These are phyloP conservation scores for Ceratobasidium sp. DNA, from an alignment of 1,284 basidiomycete species.

Conservation along the genomic window DNA sequence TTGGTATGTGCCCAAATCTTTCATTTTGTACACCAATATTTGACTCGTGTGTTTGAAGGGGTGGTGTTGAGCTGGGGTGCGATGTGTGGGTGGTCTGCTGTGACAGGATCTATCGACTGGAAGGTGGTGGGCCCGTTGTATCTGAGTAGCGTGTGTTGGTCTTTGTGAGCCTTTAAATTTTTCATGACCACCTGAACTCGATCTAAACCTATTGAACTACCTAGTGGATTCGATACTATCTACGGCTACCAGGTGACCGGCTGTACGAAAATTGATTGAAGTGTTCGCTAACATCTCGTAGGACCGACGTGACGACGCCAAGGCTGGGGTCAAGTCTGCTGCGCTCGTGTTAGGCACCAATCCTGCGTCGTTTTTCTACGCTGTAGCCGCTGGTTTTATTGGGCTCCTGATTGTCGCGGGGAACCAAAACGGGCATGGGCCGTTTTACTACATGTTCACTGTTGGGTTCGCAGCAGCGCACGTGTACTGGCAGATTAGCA, in stretches of 20 bases:
- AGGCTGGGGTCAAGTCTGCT: constrained; percentile 64
- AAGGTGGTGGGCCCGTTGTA: constrained; percentile 48
- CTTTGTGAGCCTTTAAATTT: constrained; percentile 57
- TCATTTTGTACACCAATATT: neutral
- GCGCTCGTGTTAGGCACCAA: constrained; percentile 63
- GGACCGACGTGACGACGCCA: constrained; percentile 61
- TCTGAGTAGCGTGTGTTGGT: constrained; percentile 45
- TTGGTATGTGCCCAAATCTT: constrained; percentile 44
- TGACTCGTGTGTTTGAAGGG: neutral
- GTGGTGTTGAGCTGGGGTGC: constrained; percentile 57
- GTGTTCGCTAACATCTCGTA: neutral
- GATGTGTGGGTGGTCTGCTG: constrained; percentile 56
- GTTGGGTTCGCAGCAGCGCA: constrained; percentile 60
- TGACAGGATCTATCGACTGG: constrained; percentile 54
- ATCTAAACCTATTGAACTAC: constrained; percentile 54
- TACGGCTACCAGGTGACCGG: constrained; percentile 59
- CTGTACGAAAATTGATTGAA: neutral
- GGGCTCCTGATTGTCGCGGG: constrained; percentile 59
- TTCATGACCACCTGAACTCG: constrained; percentile 30
- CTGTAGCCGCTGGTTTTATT: constrained; percentile 61
- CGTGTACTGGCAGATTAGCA: constrained; percentile 65
- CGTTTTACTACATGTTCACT: constrained; percentile 61
- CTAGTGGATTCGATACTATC: constrained; percentile 68
- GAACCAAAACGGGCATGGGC: constrained; percentile 58
- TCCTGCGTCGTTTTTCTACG: constrained; percentile 62